Evolutionary conservation across 768 basidiomycete genomes (phyloP).

Genomic region (Antrodiella citrinella): DNA sequence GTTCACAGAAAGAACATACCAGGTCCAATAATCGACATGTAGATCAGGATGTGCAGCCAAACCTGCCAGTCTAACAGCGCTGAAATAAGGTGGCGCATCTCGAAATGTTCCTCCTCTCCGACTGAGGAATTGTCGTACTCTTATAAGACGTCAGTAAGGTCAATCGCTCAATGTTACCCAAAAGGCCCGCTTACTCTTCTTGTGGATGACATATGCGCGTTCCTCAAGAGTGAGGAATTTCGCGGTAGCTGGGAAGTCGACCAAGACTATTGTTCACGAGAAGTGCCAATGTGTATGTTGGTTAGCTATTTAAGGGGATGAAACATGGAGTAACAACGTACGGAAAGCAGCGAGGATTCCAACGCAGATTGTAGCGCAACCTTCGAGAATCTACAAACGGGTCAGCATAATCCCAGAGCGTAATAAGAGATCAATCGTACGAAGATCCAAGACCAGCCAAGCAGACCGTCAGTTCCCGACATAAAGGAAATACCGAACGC

Average conservation of each 20-base stretch:
- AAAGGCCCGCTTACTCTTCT: conserved; percentile 38
- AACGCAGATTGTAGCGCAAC: conserved; percentile 49
- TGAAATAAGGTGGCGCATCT: conserved; percentile 41
- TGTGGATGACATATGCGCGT: conserved; percentile 43
- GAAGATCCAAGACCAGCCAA: conserved; percentile 29
- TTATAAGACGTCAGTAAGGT: conserved; percentile 11
- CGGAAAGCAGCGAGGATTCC: conserved; percentile 46
- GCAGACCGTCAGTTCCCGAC: conserved; percentile 19
- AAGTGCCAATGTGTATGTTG: not conserved
- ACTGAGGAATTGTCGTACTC: conserved; percentile 50
- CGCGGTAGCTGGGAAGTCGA: conserved; percentile 55
- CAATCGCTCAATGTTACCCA: too few relatives aligned
- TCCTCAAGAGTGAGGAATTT: conserved; percentile 55
- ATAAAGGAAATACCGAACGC: conserved; percentile 29
- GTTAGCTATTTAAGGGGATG: not conserved
- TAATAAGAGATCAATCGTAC: conserved; percentile 10
- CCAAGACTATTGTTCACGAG: conserved; percentile 36
- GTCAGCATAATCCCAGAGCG: not conserved
- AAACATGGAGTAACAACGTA: conserved; percentile 13
- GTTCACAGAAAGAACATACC: conserved; percentile 32
- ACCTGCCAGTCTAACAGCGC: conserved; percentile 62
- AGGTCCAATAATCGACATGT: conserved; percentile 51
- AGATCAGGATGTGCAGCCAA: conserved; percentile 49
- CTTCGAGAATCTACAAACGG: conserved; percentile 49
- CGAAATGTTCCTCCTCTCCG: conserved; percentile 55